These are phyloP conservation scores for Hygrocybe coccinea DNA, from an alignment of 768 basidiomycete genomes.

Conservation along the genomic window DNA sequence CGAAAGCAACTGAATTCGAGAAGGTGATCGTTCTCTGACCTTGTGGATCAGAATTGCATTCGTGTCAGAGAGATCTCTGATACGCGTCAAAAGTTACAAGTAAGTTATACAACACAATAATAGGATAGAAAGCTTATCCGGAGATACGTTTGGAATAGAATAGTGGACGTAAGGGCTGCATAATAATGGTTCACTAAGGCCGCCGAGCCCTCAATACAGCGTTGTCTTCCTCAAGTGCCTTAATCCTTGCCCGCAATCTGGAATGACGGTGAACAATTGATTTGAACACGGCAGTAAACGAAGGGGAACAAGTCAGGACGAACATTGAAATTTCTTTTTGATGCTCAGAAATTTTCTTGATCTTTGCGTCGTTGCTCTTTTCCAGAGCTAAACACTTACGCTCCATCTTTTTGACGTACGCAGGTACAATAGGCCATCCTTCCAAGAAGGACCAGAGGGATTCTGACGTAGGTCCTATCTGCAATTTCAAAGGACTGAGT, in stretches of 20 bases:
- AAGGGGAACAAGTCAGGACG: not conserved
- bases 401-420: slow-evolving; percentile 37
- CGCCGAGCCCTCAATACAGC: not conserved
- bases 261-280: not conserved
- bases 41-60: too few species aligned
- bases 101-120: too few species aligned
- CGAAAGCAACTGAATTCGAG: too few species aligned
- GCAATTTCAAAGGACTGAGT: not conserved
- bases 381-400: slow-evolving; percentile 33
- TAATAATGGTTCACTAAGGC: not conserved
- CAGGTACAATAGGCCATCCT: slow-evolving; percentile 11
- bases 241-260: not conserved
- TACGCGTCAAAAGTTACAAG: too few species aligned
- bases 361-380: slow-evolving; percentile 33
- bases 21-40: too few species aligned
- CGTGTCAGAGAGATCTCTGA: too few species aligned
- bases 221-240: not conserved
- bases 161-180: not conserved
- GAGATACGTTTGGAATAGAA: not conserved
- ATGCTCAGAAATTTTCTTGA: slow-evolving; percentile 27
- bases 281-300: not conserved
- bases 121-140: too few species aligned
- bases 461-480: slow-evolving; percentile 18
- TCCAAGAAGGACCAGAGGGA: slow-evolving; percentile 18
- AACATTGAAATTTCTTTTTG: slow-evolving; percentile 27